Base-by-base conservation (phyloP, 345 rosid genomes). In the Iberis pinnata region DNA sequence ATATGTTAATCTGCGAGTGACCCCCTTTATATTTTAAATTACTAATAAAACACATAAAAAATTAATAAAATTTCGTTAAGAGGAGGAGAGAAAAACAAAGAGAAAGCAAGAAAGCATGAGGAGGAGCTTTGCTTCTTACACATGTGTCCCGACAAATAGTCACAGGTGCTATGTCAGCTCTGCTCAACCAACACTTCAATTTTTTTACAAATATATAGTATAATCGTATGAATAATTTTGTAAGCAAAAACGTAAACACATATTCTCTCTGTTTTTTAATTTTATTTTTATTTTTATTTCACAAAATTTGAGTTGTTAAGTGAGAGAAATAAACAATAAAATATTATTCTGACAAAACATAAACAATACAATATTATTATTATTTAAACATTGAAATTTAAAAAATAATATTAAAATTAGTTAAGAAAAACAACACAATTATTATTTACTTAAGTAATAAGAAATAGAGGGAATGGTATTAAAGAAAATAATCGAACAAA, bases 91-190 rank as follows among this genome's bases (percentile, higher is more conserved):
- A 18, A 43, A 57, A 43, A 49, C 43, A 49, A 41, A 58, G 35
- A 51, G 49, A n/a, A 37, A 67, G 56, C 60, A 67, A 53, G 50
- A 52, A 52, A 60, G 56, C 65, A 59, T 45, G 56, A 67, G 45
- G 56, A 67, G 45, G 41, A 17, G 65, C 4, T 59, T 67, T 67
- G 65, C 56, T 59, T 67, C 56, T 67, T 60, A 53, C 65, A 59
- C 65, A 67, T 67, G 60, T 59, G 71, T 59, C 71, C 70, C 65
- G 71, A 67, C 71, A 67, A 45, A 52, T 67, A 59, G 65, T 67
- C 71, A 67, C 71, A 67, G 71, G 71, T 59, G 60, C 49, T 53
- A 56, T 53, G 39, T 59, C 65, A 50, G 43, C 56, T 59, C 65
- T 45, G 7, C 24, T 59, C 56, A 29, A 53, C 71, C 37, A 65